Evolutionary conservation across 2,329 filamentous ascomycete genomes (phyloP).

Genomic region (Penicillium paneum): DNA sequence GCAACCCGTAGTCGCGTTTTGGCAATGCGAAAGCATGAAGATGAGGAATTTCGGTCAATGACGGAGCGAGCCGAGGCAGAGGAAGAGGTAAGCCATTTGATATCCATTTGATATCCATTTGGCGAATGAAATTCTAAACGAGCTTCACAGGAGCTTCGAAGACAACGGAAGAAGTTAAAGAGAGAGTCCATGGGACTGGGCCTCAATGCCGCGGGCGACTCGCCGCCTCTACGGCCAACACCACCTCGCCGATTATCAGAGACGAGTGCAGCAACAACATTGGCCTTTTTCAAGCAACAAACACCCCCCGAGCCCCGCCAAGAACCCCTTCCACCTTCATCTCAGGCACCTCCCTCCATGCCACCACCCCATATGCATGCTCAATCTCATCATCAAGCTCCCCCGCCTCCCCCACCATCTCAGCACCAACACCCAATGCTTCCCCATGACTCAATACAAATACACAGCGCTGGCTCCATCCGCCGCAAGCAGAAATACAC

Average conservation of each 20-base stretch:
- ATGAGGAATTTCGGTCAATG: constrained; percentile 41
- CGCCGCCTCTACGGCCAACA: constrained; percentile 38
- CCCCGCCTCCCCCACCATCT: constrained; percentile 8
- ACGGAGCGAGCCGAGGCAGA: constrained; percentile 40
- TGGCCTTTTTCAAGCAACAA: constrained; percentile 44
- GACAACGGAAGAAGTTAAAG: constrained; percentile 40
- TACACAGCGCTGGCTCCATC: constrained; percentile 28
- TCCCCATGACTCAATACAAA: constrained; percentile 27
- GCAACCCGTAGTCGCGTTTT: constrained; percentile 38
- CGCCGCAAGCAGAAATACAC: constrained; percentile 43
- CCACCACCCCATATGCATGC: constrained; percentile 25
- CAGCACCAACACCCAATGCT: constrained; percentile 17
- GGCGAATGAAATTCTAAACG: background rate
- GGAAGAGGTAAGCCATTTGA: constrained; percentile 36
- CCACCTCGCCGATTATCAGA: constrained; percentile 40
- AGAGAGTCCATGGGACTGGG: constrained; percentile 42
- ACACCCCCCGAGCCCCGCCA: constrained; percentile 39
- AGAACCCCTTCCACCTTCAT: constrained; percentile 26
- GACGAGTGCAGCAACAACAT: constrained; percentile 41
- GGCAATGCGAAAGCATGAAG: constrained; percentile 39
- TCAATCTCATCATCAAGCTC: constrained; percentile 19
- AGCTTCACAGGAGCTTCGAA: constrained; percentile 34
- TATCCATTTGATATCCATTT: background rate
- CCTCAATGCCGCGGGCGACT: constrained; percentile 34
- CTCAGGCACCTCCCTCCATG: constrained; percentile 19